Conservation (phyloP, 2,329 filamentous ascomycete species). For the Trichophaea hybrida region DNA sequence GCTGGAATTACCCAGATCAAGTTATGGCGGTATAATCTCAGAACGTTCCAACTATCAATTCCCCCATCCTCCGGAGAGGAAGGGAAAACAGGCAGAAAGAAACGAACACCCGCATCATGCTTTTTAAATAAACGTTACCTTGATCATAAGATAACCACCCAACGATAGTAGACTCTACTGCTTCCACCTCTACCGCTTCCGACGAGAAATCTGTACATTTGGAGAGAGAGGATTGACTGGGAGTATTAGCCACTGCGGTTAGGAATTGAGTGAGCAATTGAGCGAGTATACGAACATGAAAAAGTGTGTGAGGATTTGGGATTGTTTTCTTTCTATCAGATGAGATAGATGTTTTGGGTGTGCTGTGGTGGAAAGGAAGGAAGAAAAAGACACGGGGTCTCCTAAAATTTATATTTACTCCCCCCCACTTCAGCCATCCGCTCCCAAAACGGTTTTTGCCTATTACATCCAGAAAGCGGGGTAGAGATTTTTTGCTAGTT, state of each 20-base stretch:
- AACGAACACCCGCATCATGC: conserved; percentile 34
- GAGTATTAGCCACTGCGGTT: neutral
- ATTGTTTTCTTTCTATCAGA: neutral
- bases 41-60: conserved; percentile 35
- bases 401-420: neutral
- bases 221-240: neutral
- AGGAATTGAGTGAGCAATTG: neutral
- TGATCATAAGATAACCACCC: conserved; percentile 30
- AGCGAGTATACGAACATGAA: neutral
- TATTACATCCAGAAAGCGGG: neutral
- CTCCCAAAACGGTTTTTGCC: neutral
- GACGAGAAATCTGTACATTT: neutral
- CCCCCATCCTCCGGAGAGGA: conserved; percentile 18
- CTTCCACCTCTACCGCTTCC: neutral
- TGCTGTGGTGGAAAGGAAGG: neutral
- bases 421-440: neutral
- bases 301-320: neutral
- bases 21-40: conserved; percentile 91
- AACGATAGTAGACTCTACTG: neutral
- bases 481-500: neutral
- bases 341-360: neutral
- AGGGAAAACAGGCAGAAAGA: conserved; percentile 4
- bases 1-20: conserved; percentile 99
- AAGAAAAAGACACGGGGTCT: neutral
- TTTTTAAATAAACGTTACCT: conserved; percentile 33